Base-by-base conservation (phyloP, 176 grass and related monocot genomes). In the Eleusine indica region DNA sequence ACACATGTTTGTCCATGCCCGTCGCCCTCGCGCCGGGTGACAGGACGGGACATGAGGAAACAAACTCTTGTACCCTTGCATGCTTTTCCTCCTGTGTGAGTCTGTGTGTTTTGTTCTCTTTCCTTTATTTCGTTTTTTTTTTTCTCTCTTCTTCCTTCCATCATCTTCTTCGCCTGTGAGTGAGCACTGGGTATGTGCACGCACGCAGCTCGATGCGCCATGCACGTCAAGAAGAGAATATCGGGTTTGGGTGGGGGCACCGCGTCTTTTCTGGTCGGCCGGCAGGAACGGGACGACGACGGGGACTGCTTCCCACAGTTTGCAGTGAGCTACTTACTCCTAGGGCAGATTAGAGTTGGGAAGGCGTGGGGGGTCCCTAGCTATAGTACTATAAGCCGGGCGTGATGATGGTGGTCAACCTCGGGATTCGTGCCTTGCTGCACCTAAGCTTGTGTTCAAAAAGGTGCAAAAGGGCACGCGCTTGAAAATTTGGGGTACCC, bases 31-130 rank as follows among this genome's bases (percentile, higher is more conserved):
- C 60, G 57, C 10, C n/a, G 60, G 70, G 57, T 79, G 87, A 80
- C 52, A 64, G 14, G 80, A 90, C 85, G 47, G 30, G 66, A 82
- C 89, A 72, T 64, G 56, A 75, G 68, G 84, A 90, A 90, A 87
- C 84, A 80, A 90, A 84, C 89, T 87, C 84, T 83, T 44, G 80
- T 84, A 75, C 70, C 84, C 0, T 70, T 19, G 43, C 13, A 25
- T 37, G 49, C 61, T 28, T 77, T 61, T 4, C 0, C 0, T 16
- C 48, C 46, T 48, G 14, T 10, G 13, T 25, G 25, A 25, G 25
- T 25, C 25, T 25, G 25, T 3, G 3, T 43, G 42, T 51, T 14
- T 44, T 3, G 1, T 21, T 62, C 5, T 30, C 16, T 54, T 15
- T 56, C 6, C 8, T 68, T 3, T 56, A 15, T 51, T 28, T 44